phyloP scores from a whole-genome alignment of 768 basidiomycete species.

The Tremella fuciformis region DNA sequence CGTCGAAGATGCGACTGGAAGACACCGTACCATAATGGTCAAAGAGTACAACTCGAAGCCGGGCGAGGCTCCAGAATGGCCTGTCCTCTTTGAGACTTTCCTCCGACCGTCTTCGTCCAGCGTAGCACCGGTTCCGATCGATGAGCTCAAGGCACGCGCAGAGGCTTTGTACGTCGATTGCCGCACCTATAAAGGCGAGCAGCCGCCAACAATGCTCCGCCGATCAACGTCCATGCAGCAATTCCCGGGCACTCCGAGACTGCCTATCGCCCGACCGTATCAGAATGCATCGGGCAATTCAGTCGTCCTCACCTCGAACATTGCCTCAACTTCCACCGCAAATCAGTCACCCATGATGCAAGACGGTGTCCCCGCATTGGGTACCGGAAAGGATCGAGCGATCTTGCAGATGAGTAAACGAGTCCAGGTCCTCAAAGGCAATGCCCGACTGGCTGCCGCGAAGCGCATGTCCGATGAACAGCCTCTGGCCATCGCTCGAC shows the following conservation, averaged over 20 bases:
- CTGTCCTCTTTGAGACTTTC: conserved; percentile 51
- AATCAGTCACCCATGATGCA: conserved; percentile 32
- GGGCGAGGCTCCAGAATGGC: conserved; percentile 61
- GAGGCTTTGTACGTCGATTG: conserved; percentile 45
- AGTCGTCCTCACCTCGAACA: conserved; percentile 83
- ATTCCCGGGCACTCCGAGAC: conserved; percentile 36
- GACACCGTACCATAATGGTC: conserved; percentile 76
- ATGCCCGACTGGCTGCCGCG: conserved; percentile 29
- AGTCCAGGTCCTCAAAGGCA: conserved; percentile 49
- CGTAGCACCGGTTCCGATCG: conserved; percentile 18
- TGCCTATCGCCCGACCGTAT: conserved; percentile 38
- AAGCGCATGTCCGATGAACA: not conserved
- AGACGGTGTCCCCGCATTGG: conserved; percentile 20
- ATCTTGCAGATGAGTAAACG: conserved; percentile 50
- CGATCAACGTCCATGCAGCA: conserved; percentile 48
- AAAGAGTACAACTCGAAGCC: conserved; percentile 64
- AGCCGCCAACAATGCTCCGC: conserved; percentile 34
- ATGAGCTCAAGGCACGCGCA: conserved; percentile 41
- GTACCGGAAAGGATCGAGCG: conserved; percentile 34
- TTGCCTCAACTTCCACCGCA: conserved; percentile 62
- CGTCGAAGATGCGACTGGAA: conserved; percentile 82
- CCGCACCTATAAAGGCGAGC: conserved; percentile 31
- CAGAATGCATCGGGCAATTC: conserved; percentile 90
- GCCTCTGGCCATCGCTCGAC: not conserved
- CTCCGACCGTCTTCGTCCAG: conserved; percentile 16